These are phyloP conservation scores for Phaseolus lunatus DNA, from an alignment of 306 rosid species.

Conservation along the genomic window DNA sequence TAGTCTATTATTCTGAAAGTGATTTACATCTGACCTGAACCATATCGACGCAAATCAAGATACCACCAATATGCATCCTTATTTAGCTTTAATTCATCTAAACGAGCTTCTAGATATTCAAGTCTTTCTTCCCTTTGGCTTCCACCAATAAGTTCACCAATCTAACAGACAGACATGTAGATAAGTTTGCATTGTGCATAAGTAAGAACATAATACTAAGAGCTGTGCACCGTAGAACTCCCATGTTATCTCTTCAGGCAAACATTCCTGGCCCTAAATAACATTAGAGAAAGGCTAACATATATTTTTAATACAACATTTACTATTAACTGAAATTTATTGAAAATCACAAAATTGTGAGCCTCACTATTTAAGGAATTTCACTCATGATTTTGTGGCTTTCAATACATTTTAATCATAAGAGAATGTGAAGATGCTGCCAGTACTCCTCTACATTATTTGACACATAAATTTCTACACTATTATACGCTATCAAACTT, in stretches of 20 bases:
- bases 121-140: constrained; percentile 98
- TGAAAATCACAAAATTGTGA: background rate
- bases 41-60: constrained; percentile 98
- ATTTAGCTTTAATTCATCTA: constrained; percentile 82
- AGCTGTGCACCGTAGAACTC: background rate
- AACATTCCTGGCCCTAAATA: background rate
- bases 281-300: background rate
- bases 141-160: constrained; percentile 98
- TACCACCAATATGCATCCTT: constrained; percentile 96
- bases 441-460: background rate
- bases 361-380: background rate
- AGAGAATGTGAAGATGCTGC: background rate
- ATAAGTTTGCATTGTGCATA: constrained; percentile 2
- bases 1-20: constrained; percentile 1
- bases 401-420: background rate
- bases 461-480: background rate
- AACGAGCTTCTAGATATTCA: constrained; percentile 77
- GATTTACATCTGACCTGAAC: constrained; percentile 72
- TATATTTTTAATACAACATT: background rate
- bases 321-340: background rate
- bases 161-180: constrained; percentile 52
- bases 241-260: constrained; percentile 9
- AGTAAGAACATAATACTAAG: background rate
- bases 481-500: constrained; percentile 16
- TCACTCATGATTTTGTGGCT: background rate